These are phyloP conservation scores for Fusarium sacchari DNA, from an alignment of 2,329 filamentous ascomycete species.

Conservation along the genomic window DNA sequence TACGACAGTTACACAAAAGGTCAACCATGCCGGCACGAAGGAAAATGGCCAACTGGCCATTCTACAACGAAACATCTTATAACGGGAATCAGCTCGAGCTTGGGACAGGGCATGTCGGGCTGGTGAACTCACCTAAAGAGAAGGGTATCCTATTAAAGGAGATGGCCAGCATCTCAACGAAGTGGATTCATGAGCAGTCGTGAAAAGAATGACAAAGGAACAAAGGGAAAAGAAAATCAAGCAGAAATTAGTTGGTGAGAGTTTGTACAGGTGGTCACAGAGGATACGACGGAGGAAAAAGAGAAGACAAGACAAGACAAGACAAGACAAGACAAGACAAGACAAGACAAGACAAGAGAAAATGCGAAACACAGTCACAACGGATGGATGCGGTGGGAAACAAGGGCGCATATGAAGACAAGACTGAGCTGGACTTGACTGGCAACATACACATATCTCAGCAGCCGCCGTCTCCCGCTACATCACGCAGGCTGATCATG, in stretches of 20 bases:
- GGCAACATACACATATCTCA: slow-evolving; percentile 9
- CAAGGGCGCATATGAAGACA: slow-evolving; percentile 30
- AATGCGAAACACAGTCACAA: slow-evolving; percentile 31
- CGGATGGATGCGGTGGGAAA: slow-evolving; percentile 16
- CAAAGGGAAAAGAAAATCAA: slow-evolving; percentile 20
- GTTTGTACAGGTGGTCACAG: slow-evolving; percentile 13
- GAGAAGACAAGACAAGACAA: neutral
- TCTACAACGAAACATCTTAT: slow-evolving; percentile 55
- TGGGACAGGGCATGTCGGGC: neutral
- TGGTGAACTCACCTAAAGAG: slow-evolving; percentile 39
- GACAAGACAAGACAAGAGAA: neutral
- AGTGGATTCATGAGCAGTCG: slow-evolving; percentile 39
- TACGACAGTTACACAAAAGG: slow-evolving; percentile 42
- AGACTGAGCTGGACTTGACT: neutral
- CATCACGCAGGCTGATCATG: slow-evolving; percentile 5
- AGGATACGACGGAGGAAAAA: slow-evolving; percentile 23
- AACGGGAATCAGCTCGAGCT: slow-evolving; percentile 4
- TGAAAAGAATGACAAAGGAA: slow-evolving; percentile 17
- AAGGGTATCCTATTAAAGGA: slow-evolving; percentile 42
- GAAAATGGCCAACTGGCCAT: slow-evolving; percentile 53
- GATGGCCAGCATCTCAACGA: slow-evolving; percentile 53
- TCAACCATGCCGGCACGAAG: slow-evolving; percentile 47
- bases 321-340: slow-evolving; percentile 1
- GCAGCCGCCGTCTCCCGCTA: slow-evolving; percentile 18
- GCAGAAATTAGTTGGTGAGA: slow-evolving; percentile 8